Base-by-base conservation (phyloP, 2,329 filamentous ascomycete species). In the Hortaea werneckii region DNA sequence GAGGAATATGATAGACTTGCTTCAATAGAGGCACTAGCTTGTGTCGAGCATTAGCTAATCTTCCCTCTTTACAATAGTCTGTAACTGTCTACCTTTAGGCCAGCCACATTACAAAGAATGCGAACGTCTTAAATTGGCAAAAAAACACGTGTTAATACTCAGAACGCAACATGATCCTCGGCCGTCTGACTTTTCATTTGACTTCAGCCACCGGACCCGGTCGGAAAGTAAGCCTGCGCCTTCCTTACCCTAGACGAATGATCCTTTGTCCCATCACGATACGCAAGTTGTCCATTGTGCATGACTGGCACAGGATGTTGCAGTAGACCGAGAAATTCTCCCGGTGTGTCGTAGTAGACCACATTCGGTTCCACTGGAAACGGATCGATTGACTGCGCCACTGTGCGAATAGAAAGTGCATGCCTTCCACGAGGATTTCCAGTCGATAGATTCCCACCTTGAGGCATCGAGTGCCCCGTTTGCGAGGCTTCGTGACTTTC, bases 251-350 rank as follows among this genome's bases (percentile, higher is more conserved):
- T 29, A 8, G 51, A 53, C 42, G 51, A 40, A 35, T 45, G 38
- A 28, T 47, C 43, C 37, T 43, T 43, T 10, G 49, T 52, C 10
- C 47, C 52, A 42, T 55, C 51, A 8, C 54, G 51, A 40, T 46
- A 56, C 35, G 49, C 57, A 35, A 62, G 44, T 37, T 57, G 46
- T 8, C 50, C 50, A 26, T 60, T 50, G 34, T 51, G 42, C 7
- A 57, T 37, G 29, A 54, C 51, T 20, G 53, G 47, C 9, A 56
- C 49, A 13, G 52, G 43, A 38, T 51, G 40, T 7, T 29, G 20
- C 8, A 40, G 44, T 11, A 46, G 11, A 8, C 34, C 32, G 26
- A 46, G 51, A 40, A 51, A 48, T 9, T 53, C 48, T 29, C 53
- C 49, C 37, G 53, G 48, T 40, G 48, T 49, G 28, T 50, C 49